These are phyloP conservation scores for Cadophora gregata DNA, from an alignment of 2,329 filamentous ascomycete species.

Conservation along the genomic window DNA sequence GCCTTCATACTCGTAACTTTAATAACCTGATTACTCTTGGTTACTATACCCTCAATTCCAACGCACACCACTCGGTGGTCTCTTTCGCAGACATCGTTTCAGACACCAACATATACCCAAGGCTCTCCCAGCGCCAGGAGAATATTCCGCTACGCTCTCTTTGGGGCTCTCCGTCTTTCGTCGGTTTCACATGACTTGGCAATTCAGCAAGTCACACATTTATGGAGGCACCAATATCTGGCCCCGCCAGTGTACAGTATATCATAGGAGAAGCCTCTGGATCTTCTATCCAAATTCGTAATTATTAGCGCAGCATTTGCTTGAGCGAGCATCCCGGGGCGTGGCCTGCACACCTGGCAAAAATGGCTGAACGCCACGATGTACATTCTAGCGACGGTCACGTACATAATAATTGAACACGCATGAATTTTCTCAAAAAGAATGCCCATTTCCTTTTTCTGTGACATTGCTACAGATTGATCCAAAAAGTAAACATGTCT, in stretches of 20 bases:
- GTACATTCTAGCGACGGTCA: conserved; percentile 12
- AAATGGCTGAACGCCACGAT: conserved; percentile 14
- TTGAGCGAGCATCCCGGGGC: conserved; percentile 16
- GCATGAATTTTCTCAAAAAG: neutral
- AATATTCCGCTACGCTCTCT: conserved; percentile 1
- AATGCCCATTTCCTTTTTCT: too few species aligned
- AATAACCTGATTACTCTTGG: conserved; percentile 12
- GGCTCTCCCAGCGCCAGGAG: conserved; percentile 2
- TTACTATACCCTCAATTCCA: neutral
- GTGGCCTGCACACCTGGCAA: conserved; percentile 14
- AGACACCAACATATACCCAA: neutral
- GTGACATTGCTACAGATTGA: neutral
- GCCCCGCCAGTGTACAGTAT: conserved; percentile 8
- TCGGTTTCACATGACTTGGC: conserved; percentile 5
- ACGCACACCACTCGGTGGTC: neutral
- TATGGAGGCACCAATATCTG: conserved; percentile 9
- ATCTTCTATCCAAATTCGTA: conserved; percentile 8
- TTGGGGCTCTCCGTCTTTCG: conserved; percentile 2
- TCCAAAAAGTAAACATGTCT: neutral
- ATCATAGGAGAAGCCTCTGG: neutral
- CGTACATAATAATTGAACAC: conserved; percentile 17
- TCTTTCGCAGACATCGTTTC: neutral
- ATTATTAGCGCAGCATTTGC: conserved; percentile 20
- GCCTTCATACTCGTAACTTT: conserved; percentile 16
- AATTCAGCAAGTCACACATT: neutral